Base-by-base conservation (phyloP, 164 flowering plant species). In the Taxillus chinensis region DNA sequence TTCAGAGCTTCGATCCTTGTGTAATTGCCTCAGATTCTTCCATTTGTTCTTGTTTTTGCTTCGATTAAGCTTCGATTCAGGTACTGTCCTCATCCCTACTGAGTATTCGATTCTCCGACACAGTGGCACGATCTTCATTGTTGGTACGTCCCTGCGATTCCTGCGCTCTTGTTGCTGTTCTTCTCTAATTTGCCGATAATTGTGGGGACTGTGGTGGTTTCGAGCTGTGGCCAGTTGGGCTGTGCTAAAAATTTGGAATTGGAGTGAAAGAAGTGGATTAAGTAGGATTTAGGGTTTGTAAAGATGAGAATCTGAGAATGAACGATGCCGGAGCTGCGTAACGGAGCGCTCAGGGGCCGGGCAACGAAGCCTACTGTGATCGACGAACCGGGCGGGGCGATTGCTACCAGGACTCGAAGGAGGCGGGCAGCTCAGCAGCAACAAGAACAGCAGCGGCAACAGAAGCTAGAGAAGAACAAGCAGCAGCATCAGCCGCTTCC, bases 291-390 rank as follows among this genome's bases (percentile, higher is more conserved):
- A 52, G 55, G 55, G 55, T 52, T 52, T 3, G 3, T 14, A 8
- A 55, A 46, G 37, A 77, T 74, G 77, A 64, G 61, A 66, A 63
- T 69, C 61, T 75, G 42, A 79, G 72, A 68, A 78, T 82, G 86
- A 82, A 82, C 69, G 72, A 82, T 82, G 83, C 80, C 80, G 73
- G 77, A 73, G 43, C 72, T 69, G 71, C 81, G 82, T 75, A 67
- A 80, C 59, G 79, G 78, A 68, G 78, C 38, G 68, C 76, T 77
- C 68, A 74, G 79, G 72, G 82, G 79, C 66, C 77, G 82, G 63
- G 66, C 67, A 70, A 70, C 65, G 52, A 72, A 63, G 58, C 65
- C 60, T 59, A 69, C 38, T 69, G 70, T 60, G 50, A 53, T 59
- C 45, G 78, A 61, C 45, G 69, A 41, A 37, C 9, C 39, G 17